A percentile compares a stretch with the other conserved stretches of the same genome.
phyloP scores from a whole-genome alignment of 2,329 filamentous ascomycete species.

The Kalmusia sp. region DNA sequence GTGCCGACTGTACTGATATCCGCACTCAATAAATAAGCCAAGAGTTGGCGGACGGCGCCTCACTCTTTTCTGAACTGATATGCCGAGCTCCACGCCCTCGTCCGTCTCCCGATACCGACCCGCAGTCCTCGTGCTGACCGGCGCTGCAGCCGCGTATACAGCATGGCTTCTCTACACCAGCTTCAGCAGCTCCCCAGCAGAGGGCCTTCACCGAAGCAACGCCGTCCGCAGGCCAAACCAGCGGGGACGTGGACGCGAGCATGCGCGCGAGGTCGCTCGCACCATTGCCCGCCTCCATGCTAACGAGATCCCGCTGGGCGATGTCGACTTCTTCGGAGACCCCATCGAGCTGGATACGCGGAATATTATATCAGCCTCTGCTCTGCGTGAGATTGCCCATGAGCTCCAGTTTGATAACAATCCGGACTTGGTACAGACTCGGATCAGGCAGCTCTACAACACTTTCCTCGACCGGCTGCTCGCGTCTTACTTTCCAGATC shows the following conservation, averaged over 20 bases:
- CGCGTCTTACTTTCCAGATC: conserved; percentile 24
- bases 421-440: conserved; percentile 25
- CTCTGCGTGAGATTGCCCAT: conserved; percentile 31
- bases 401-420: conserved; percentile 24
- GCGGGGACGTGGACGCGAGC: conserved; percentile 26
- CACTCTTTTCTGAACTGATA: no score
- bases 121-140: conserved; percentile 62
- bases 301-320: conserved; percentile 30
- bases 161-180: conserved; percentile 65
- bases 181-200: conserved; percentile 37
- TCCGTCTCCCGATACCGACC: conserved; percentile 52
- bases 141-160: conserved; percentile 63
- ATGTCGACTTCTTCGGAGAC: conserved; percentile 33
- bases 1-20: not conserved
- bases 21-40: not conserved
- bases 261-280: conserved; percentile 21
- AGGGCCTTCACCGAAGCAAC: conserved; percentile 68
- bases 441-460: conserved; percentile 35
- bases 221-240: conserved; percentile 64
- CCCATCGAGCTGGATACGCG: conserved; percentile 30
- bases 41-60: not conserved
- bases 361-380: conserved; percentile 23
- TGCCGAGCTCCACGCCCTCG: conserved; percentile 40
- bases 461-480: conserved; percentile 40
- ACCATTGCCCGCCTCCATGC: conserved; percentile 22